phyloP scores from a whole-genome alignment of 106 monocot genomes.

The Dactylorhiza incarnata region DNA sequence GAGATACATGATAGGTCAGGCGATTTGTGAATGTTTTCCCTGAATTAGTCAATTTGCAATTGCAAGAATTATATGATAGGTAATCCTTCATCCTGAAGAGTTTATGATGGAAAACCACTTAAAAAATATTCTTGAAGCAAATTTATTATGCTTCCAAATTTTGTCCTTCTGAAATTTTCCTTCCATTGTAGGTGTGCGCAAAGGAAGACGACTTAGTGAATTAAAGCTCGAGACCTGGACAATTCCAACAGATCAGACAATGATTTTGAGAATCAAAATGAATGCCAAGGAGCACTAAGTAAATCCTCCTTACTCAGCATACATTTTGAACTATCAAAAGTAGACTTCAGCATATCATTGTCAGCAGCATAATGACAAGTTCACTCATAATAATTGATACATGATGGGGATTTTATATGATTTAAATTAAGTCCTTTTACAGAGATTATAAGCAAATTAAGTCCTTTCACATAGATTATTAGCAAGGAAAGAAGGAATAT shows the following conservation, averaged over 20 bases:
- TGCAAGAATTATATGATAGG: background rate
- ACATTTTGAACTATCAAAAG: background rate
- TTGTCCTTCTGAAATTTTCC: background rate
- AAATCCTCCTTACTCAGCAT: background rate
- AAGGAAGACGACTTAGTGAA: background rate
- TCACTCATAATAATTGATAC: background rate
- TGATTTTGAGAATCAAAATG: background rate
- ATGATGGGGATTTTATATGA: background rate
- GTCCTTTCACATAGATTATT: too few relatives aligned
- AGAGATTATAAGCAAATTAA: background rate
- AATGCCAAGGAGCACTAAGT: constrained; percentile 6
- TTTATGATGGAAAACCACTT: background rate
- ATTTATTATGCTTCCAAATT: background rate
- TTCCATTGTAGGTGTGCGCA: background rate
- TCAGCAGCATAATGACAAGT: background rate
- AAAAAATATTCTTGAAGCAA: background rate
- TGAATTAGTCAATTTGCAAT: background rate
- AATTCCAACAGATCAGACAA: background rate
- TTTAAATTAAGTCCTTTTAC: background rate
- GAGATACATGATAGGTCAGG: too few relatives aligned
- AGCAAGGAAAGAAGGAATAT: too few relatives aligned
- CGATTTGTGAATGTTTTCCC: too few relatives aligned
- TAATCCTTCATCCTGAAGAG: background rate
- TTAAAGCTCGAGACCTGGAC: background rate
- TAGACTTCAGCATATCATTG: background rate